Evolutionary conservation across 2,329 filamentous ascomycete species (phyloP), one percentile per base, ranked within the genome.

Genomic region (Dothistroma pini): DNA sequence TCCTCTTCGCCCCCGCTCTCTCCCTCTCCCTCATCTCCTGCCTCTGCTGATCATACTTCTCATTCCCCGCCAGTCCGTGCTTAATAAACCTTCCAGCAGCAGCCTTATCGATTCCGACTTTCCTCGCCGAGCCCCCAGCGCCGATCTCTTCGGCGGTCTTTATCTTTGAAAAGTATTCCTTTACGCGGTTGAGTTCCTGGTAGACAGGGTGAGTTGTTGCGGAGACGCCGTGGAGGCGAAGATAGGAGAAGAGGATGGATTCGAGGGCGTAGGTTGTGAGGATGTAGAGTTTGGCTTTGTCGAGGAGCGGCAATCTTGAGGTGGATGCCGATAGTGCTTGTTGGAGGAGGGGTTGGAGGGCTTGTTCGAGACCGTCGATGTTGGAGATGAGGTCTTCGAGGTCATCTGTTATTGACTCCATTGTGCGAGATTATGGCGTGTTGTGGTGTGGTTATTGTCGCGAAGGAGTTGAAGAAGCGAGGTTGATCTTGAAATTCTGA

Each of bases 221-320:
- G 71, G 96, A 85, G 32, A 88, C 83, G 60, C 89, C 91, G 68
- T 91, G 87, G 9, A 97, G 83, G 63, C 88, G 87, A 22, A 99
- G 81, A 64, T 89, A 88, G 56, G 89, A 91, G 76, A 96, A 97
- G 8, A 99, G 79, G 10, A 96, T 80, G 0, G 93, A 96, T 72
- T 97, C 93, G 65, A 99, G 88, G 0, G 93, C 85, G 75, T 97
- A 99, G 19, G 91, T 89, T 56, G 88, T 83, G 21, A 96, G 81
- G n/a, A 95, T 88, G 73, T 96, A 91, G 62, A 97, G 86, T 78
- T 97, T 97, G 8, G 95, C 92, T 78, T 91, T 93, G 80, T 97
- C 93, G 63, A 99, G 83, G n/a, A 97, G 82, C 1, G 93, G 93
- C 31, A 97, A 82, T 72, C 91, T 91, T 58, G 86, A 87, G 5